Evolutionary conservation across 345 rosid species (phyloP), one percentile per base, ranked within the genome.

Genomic region (Eucalyptus camaldulensis): DNA sequence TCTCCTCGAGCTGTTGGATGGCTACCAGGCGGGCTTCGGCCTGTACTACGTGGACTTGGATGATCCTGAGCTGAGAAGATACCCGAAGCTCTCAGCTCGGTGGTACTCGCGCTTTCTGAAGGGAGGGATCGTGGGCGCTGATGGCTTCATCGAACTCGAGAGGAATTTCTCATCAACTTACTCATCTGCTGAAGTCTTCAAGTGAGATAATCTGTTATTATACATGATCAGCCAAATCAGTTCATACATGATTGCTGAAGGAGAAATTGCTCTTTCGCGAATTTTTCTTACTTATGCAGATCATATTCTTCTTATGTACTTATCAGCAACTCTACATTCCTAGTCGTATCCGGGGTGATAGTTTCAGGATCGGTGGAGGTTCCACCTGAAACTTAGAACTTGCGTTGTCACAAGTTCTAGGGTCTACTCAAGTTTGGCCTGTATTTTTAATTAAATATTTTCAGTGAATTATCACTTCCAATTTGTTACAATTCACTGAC

Each of bases 1-100:
- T 85, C 22, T 90, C 31, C 87, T 91, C 33, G 94, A 95, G 90
- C n/a, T 94, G 88, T 29, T 94, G 80, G 92, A 88, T 31, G 94
- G 95, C 56, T 92, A 89, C 58, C 40, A 87, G 44, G 69, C 94
- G 8, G 87, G 91, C 85, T 95, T 85, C 31, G 95, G 95, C 29
- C 56, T 95, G 29, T 94, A 90, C 69, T 94, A 87, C 49, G 94
- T 95, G 37, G 96, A 94, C 87, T 44, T 90, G 60, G 93, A 91
- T 60, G 94, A 92, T 67, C 93, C 95, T 13, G 72, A 88, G n/a
- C 86, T 93, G 89, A 86, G 21, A 86, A 90, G 95, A 89, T 37
- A 89, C 72, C 95, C 95, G 2, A 95, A 93, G 92, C 94, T 92
- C 88, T 95, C 96, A 87, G 93, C 95, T 44, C 87, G 83, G 33